Evolutionary conservation across 2,329 filamentous ascomycete species (phyloP).

Genomic region (Fusarium neocosmosporiellum): DNA sequence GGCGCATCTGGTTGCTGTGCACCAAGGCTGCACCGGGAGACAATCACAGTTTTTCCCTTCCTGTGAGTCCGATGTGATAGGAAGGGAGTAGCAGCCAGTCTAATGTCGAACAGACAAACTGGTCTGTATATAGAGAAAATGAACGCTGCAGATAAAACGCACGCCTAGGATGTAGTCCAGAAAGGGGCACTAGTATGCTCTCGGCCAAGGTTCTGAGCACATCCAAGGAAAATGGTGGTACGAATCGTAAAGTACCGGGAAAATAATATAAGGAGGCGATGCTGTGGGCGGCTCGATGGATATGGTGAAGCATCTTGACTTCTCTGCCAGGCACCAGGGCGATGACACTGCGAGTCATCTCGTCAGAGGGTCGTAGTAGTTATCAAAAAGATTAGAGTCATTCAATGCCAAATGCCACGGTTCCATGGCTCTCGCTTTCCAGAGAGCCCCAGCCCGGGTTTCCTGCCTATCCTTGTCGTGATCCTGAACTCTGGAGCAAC

Average conservation of each 20-base stretch:
- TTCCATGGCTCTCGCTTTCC: not conserved
- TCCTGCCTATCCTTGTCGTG: not conserved
- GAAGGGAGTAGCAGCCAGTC: not conserved
- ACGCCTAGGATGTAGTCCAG: not conserved
- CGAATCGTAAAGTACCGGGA: not conserved
- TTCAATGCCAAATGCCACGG: not conserved
- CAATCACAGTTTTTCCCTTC: not conserved
- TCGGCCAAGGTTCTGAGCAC: too few species aligned
- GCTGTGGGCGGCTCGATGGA: not conserved
- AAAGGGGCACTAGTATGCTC: too few species aligned
- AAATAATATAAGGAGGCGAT: not conserved
- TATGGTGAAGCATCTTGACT: not conserved
- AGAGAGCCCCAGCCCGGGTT: not conserved
- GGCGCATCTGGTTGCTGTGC: not conserved
- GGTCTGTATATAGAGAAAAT: not conserved
- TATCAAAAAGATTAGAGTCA: not conserved
- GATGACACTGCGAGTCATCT: too few species aligned
- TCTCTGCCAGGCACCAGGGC: not conserved
- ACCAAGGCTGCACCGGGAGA: not conserved
- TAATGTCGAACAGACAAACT: not conserved
- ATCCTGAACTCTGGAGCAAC: not conserved
- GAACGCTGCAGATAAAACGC: not conserved
- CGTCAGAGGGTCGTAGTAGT: not conserved
- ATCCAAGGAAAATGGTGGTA: too few species aligned
- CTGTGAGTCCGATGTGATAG: not conserved